phyloP scores from a whole-genome alignment of 768 basidiomycete species.

The Leccinellum rugosiceps region DNA sequence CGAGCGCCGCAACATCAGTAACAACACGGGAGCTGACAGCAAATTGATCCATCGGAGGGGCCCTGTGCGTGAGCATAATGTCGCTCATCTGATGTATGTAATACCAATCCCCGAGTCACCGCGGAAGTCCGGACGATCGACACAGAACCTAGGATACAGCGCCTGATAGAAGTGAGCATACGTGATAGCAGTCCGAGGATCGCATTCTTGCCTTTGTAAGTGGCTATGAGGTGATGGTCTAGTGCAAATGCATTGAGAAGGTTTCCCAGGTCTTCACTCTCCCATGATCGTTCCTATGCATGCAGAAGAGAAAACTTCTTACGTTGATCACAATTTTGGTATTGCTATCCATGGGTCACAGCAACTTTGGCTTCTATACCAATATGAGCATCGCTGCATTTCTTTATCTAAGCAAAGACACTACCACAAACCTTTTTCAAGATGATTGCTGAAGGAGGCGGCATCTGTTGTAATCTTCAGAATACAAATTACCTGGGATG shows the following conservation, averaged over 20 bases:
- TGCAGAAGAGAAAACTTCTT: not conserved
- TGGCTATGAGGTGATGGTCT: not conserved
- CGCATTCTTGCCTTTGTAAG: not conserved
- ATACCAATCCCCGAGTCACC: not conserved
- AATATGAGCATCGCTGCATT: not conserved
- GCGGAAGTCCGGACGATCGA: not conserved
- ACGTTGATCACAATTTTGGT: not conserved
- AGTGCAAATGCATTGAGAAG: not conserved
- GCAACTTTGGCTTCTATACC: not conserved
- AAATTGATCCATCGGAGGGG: not conserved
- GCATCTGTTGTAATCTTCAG: not conserved
- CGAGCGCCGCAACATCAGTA: not conserved
- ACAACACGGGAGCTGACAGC: not conserved
- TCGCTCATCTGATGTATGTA: not conserved
- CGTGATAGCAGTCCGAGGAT: not conserved
- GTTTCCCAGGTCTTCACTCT: not conserved
- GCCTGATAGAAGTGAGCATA: not conserved
- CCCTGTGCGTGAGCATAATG: not conserved
- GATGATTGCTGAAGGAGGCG: not conserved
- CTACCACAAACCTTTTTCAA: not conserved
- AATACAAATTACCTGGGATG: not conserved
- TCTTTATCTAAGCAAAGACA: not conserved
- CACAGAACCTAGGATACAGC: not conserved
- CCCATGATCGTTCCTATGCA: not conserved
- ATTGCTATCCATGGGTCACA: not conserved